Evolutionary conservation across 129 eudicot species (phyloP).

Genomic region (Artemisia annua): DNA sequence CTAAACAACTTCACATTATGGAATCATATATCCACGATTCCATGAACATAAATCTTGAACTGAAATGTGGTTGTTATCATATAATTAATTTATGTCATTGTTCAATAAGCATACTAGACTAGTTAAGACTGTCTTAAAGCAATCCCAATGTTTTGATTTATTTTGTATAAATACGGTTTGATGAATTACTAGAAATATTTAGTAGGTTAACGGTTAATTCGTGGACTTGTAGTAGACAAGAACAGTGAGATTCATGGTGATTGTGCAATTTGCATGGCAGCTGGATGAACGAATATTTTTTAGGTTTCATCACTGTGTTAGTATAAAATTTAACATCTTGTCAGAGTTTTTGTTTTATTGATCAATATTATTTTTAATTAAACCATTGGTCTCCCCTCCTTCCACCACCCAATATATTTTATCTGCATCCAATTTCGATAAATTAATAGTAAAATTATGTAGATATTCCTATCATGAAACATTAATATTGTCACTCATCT

Average conservation of each 20-base stretch:
- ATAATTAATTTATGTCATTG: no score
- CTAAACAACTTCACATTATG: no score
- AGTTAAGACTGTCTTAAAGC: neutral
- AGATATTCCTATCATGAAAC: no score
- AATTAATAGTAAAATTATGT: no score
- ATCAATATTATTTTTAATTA: neutral
- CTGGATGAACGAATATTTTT: constrained; percentile 6
- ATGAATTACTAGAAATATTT: neutral
- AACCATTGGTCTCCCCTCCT: neutral
- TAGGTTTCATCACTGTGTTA: constrained; percentile 9
- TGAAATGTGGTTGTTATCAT: no score
- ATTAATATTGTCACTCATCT: no score
- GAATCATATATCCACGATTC: no score
- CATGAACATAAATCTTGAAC: no score
- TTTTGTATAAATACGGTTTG: neutral
- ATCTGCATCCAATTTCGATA: neutral
- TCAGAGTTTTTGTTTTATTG: constrained; percentile 15
- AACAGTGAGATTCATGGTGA: neutral
- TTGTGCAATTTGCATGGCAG: constrained; percentile 12
- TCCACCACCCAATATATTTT: neutral
- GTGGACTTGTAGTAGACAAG: neutral
- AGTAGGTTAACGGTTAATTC: neutral
- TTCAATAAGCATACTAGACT: no score
- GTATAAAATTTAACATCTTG: neutral
- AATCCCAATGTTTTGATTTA: neutral